Evolutionary conservation across 768 basidiomycete genomes (phyloP).

Genomic region (Boletus tylopilopsis): DNA sequence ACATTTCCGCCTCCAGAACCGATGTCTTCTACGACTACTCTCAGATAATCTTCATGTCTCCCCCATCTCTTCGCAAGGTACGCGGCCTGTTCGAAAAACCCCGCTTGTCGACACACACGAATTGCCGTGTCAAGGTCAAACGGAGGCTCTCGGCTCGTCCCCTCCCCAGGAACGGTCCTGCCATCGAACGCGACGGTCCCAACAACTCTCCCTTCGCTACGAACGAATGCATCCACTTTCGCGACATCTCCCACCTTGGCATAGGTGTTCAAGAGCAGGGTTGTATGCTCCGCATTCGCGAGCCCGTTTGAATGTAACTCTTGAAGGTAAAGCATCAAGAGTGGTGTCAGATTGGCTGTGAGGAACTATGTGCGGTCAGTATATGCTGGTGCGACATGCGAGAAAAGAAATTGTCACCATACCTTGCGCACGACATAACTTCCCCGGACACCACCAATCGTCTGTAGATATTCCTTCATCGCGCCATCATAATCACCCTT

Average conservation of each 20-base stretch:
- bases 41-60: slow-evolving; percentile 87
- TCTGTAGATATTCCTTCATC: slow-evolving; percentile 89
- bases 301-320: slow-evolving; percentile 87
- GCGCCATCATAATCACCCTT: slow-evolving; percentile 93
- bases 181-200: slow-evolving; percentile 17
- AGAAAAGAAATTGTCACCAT: slow-evolving; percentile 5
- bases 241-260: slow-evolving; percentile 92
- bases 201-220: slow-evolving; percentile 65
- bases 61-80: slow-evolving; percentile 92
- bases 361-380: slow-evolving; percentile 61
- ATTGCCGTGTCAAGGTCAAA: slow-evolving; percentile 98
- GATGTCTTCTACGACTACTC: slow-evolving; percentile 93
- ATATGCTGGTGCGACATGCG: background rate
- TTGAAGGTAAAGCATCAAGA: slow-evolving; percentile 93
- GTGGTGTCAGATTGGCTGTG: slow-evolving; percentile 93
- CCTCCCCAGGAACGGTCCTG: slow-evolving; percentile 28
- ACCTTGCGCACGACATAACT: slow-evolving; percentile 98
- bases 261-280: slow-evolving; percentile 93
- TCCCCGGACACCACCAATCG: slow-evolving; percentile 84
- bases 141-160: slow-evolving; percentile 67
- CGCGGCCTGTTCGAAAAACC: slow-evolving; percentile 91
- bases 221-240: slow-evolving; percentile 89
- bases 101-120: slow-evolving; percentile 92
- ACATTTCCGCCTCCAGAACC: slow-evolving; percentile 28
- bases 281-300: slow-evolving; percentile 96